These are phyloP conservation scores for Acacia pycnantha DNA, from an alignment of 331 rosid species.

Conservation along the genomic window DNA sequence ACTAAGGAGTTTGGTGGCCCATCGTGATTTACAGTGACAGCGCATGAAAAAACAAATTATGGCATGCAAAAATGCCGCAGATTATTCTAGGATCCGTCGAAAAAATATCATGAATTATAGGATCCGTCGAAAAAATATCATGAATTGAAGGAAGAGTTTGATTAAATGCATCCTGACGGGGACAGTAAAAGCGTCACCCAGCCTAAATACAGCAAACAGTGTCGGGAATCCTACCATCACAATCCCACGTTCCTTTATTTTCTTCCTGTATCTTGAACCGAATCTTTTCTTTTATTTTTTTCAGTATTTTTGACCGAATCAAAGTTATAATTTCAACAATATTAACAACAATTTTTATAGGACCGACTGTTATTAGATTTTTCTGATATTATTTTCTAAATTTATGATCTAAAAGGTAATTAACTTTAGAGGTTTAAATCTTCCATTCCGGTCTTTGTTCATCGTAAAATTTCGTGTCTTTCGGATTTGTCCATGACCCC, in stretches of 20 bases:
- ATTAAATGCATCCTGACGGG: background rate
- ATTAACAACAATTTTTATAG: too few species aligned
- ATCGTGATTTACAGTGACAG: background rate
- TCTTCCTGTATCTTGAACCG: background rate
- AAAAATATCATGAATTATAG: background rate
- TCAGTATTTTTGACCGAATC: too few species aligned
- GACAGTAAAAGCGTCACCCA: background rate
- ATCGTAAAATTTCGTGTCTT: too few species aligned
- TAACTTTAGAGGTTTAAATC: too few species aligned
- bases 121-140: background rate
- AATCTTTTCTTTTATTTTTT: too few species aligned
- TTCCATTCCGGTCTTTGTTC: too few species aligned
- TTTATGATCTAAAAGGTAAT: too few species aligned
- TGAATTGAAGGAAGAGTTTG: background rate
- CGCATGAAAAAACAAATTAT: background rate
- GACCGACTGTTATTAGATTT: too few species aligned
- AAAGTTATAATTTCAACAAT: too few species aligned
- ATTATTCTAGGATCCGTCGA: background rate
- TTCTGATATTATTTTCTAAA: too few species aligned
- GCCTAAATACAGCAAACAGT: background rate
- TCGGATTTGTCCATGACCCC: too few species aligned
- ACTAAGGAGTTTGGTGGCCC: background rate
- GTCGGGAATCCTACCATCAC: background rate
- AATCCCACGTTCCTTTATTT: background rate
- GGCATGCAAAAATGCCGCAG: too few species aligned